phyloP scores from a whole-genome alignment of 371 early-diverging fungal species.

The Saksenaea vasiformis region DNA sequence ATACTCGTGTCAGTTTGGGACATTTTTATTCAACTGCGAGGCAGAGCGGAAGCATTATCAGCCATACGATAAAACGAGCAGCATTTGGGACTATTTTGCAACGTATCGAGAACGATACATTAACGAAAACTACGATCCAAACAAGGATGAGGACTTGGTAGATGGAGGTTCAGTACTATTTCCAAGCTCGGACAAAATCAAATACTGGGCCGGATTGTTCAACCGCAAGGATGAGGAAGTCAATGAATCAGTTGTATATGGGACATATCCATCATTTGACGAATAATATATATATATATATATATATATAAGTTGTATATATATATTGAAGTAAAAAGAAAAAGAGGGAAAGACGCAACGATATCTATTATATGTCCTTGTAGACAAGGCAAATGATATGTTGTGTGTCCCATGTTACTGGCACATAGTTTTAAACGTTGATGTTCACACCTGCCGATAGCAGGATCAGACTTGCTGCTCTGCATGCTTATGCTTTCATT shows the following conservation, averaged over 20 bases:
- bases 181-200: constrained; percentile 62
- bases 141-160: constrained; percentile 48
- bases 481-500: too few relatives aligned
- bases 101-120: constrained; percentile 52
- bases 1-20: constrained; percentile 92
- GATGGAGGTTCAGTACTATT: constrained; percentile 60
- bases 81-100: constrained; percentile 84
- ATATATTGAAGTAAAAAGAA: neutral
- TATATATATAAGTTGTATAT: neutral
- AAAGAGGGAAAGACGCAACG: neutral
- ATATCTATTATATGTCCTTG: neutral
- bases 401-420: neutral
- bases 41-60: constrained; percentile 59
- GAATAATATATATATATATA: neutral
- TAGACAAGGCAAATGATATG: neutral
- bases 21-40: constrained; percentile 90
- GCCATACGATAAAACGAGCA: constrained; percentile 57
- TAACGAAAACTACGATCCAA: constrained; percentile 57
- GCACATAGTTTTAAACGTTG: neutral
- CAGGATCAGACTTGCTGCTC: neutral
- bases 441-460: neutral
- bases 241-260: constrained; percentile 39
- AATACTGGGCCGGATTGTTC: constrained; percentile 78
- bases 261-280: neutral
- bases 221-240: constrained; percentile 60